Evolutionary conservation across 352 stramenopile genomes (phyloP), one percentile per base, ranked within the genome.

Genomic region (Globisporangium barbulae): DNA sequence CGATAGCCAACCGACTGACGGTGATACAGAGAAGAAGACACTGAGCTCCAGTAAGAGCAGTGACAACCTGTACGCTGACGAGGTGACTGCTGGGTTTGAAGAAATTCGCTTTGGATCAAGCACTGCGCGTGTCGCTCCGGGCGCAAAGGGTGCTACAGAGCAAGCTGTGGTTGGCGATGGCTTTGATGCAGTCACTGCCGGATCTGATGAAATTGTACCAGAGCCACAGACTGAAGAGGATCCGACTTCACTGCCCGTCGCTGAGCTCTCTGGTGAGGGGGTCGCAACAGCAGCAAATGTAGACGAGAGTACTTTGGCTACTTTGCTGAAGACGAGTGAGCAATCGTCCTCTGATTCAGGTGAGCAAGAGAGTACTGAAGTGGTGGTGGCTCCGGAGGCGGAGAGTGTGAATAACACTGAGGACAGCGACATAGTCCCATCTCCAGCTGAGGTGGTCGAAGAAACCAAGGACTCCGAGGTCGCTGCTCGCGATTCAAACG

Each of bases 1-100:
- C 19, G 56, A 31, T 41, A 41, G 12, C 39, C 25, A 44, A 33
- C 22, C 56, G 28, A 12, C 6, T n/a, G 44, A 35, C 0, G 15
- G 9, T 41, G 35, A 41, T 41, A 15, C 33, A 50, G 21, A 17
- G 7, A 7, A 44, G 25, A 45, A 30, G 17, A 17, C n/a, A 13
- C 52, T 78, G 41, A 67, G 61, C 22, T 55, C 35, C 5, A 75
- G 61, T 33, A 83, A 73, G 59, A 79, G 67, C 39, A 72, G 67
- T 2, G 76, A 78, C 62, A 69, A 75, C 5, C 54, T 80, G 4
- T 78, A 79, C 21, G 68, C 25, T 30, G 65, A 79, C 17, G 75
- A 82, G 48, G 39, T 22, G 22, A 49, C 21, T 42, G 28, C 8
- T 37, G 37, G 49, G 39, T 21, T 30, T 37, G 35, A 22, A 9